These are phyloP conservation scores for Dryas alaskensis DNA, from an alignment of 306 rosid species.

Conservation along the genomic window DNA sequence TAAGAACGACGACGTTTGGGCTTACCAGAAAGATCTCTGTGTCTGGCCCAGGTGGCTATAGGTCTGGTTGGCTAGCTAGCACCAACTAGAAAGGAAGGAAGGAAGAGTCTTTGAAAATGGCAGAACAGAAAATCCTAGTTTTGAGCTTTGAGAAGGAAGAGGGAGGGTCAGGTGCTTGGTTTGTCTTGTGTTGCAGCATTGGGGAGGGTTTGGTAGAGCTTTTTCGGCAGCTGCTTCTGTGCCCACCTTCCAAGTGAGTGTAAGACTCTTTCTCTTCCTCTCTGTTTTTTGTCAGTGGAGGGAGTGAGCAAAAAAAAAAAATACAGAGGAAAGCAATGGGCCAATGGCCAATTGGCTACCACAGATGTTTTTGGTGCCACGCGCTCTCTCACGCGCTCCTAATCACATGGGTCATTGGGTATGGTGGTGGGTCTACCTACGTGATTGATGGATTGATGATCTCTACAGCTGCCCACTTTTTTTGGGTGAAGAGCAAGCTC, in stretches of 20 bases:
- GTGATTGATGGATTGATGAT: background rate
- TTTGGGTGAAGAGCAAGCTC: background rate
- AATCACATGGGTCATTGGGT: background rate
- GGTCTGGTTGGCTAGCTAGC: background rate
- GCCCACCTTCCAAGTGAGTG: constrained; percentile 52
- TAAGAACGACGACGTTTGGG: background rate
- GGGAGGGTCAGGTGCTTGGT: background rate
- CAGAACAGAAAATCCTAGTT: constrained; percentile 29
- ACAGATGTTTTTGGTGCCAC: background rate
- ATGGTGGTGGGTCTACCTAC: constrained; percentile 1
- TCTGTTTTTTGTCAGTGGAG: constrained; percentile 36
- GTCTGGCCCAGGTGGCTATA: constrained; percentile 7
- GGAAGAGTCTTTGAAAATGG: background rate
- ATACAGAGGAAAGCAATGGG: constrained; percentile 23
- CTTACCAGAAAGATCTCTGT: constrained; percentile 26
- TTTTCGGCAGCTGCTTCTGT: constrained; percentile 23
- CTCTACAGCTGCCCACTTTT: background rate
- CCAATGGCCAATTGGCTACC: background rate
- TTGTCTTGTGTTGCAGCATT: background rate
- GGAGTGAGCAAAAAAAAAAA: constrained; percentile 17
- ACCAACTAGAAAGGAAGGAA: background rate
- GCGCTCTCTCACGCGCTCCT: constrained; percentile 19
- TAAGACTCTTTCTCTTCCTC: constrained; percentile 18
- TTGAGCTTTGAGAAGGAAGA: background rate
- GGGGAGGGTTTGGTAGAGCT: constrained; percentile 20